Conservation (phyloP, 805 yeast species). For the Brettanomyces anomalus region DNA sequence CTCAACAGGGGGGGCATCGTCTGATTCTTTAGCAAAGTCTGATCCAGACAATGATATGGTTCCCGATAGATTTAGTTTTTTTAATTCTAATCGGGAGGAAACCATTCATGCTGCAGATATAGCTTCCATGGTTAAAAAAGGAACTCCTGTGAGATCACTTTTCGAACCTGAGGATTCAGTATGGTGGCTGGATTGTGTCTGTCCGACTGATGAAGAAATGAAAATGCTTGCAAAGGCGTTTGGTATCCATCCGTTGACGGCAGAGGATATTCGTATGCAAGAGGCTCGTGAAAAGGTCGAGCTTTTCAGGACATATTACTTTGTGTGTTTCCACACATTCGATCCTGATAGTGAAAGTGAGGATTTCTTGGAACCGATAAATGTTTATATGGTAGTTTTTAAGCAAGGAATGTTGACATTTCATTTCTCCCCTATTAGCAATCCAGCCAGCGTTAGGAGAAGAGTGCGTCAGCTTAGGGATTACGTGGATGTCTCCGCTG, state of each 20-base stretch:
- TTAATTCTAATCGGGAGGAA: constrained; percentile 72
- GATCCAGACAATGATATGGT: constrained; percentile 7
- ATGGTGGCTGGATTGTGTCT: constrained; percentile 94
- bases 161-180: constrained; percentile 67
- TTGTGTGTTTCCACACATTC: constrained; percentile 95
- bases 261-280: constrained; percentile 94
- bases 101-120: constrained; percentile 87
- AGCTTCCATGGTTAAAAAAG: constrained; percentile 62
- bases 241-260: constrained; percentile 95
- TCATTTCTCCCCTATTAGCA: constrained; percentile 60
- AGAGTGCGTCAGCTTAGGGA: constrained; percentile 74
- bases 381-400: constrained; percentile 66
- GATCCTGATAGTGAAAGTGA: constrained; percentile 77
- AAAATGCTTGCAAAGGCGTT: constrained; percentile 84
- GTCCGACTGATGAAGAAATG: constrained; percentile 96
- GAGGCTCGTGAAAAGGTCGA: constrained; percentile 97
- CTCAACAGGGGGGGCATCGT: not conserved
- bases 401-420: constrained; percentile 59
- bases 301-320: constrained; percentile 79
- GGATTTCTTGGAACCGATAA: constrained; percentile 75
- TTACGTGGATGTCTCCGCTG: constrained; percentile 69
- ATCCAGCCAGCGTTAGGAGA: constrained; percentile 71
- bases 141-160: constrained; percentile 55
- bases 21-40: not conserved
- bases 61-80: constrained; percentile 80